Percentiles rank a stretch among this genome's conserved stretches.
Evolutionary conservation across 805 yeast species (phyloP).

Genomic region (Candida incommunis): DNA sequence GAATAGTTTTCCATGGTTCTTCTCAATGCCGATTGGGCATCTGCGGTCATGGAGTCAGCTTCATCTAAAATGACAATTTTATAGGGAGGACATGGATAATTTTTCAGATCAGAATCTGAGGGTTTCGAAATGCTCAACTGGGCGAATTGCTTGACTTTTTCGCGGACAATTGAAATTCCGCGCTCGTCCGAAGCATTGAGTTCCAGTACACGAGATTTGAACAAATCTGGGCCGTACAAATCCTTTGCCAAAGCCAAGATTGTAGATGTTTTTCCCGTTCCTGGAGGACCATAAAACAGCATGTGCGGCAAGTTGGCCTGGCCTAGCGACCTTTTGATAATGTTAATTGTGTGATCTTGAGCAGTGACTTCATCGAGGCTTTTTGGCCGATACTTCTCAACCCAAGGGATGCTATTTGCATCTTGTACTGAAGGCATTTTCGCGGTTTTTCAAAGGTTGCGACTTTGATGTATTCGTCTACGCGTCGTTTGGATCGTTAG

Average conservation of each 20-base stretch:
- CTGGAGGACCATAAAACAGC: slow-evolving; percentile 90
- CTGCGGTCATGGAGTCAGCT: slow-evolving; percentile 79
- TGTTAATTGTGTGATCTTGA: slow-evolving; percentile 78
- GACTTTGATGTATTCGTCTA: not conserved
- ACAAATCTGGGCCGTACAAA: slow-evolving; percentile 77
- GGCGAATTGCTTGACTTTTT: slow-evolving; percentile 92
- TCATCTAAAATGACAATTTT: slow-evolving; percentile 71
- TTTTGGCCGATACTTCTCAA: slow-evolving; percentile 54
- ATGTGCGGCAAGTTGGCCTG: slow-evolving; percentile 66
- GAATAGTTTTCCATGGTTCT: slow-evolving; percentile 80
- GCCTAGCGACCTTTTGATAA: slow-evolving; percentile 61
- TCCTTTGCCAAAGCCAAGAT: slow-evolving; percentile 78
- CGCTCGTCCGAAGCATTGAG: slow-evolving; percentile 95
- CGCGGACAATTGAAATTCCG: slow-evolving; percentile 96
- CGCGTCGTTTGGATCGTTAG: not conserved
- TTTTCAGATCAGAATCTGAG: slow-evolving; percentile 44
- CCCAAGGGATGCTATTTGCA: slow-evolving; percentile 12
- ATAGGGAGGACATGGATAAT: slow-evolving; percentile 94
- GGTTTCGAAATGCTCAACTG: slow-evolving; percentile 76
- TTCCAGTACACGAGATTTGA: slow-evolving; percentile 82
- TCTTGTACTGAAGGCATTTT: not conserved
- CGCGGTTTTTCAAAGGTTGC: not conserved
- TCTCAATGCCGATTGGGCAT: slow-evolving; percentile 92
- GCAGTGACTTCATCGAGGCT: slow-evolving; percentile 78
- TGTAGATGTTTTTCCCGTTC: slow-evolving; percentile 86